Evolutionary conservation across 2,329 filamentous ascomycete species (phyloP).

Genomic region (Rutstroemia sp.): DNA sequence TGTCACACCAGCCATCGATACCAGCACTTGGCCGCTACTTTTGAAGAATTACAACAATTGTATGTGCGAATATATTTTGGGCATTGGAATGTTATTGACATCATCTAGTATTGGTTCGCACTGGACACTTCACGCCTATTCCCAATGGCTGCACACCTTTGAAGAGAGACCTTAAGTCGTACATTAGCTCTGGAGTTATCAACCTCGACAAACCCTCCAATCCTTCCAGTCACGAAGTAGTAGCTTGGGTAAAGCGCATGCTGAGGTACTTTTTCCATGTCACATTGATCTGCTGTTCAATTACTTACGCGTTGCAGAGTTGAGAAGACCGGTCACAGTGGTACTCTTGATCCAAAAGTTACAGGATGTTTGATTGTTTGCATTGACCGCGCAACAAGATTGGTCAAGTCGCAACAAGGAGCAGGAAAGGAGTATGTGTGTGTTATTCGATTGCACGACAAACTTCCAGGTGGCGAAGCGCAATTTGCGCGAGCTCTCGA

Average conservation of each 20-base stretch:
- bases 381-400: constrained; percentile 91
- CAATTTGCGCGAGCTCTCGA: constrained; percentile 92
- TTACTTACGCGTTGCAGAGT: constrained; percentile 43
- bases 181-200: constrained; percentile 95
- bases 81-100: constrained; percentile 18
- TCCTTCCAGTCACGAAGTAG: constrained; percentile 96
- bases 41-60: constrained; percentile 93
- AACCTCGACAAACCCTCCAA: constrained; percentile 98
- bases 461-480: constrained; percentile 84
- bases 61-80: constrained; percentile 40
- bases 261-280: constrained; percentile 51
- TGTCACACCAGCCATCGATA: constrained; percentile 69
- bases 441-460: constrained; percentile 91
- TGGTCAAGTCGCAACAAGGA: constrained; percentile 98
- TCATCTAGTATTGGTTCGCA: constrained; percentile 73
- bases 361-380: constrained; percentile 93
- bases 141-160: constrained; percentile 85
- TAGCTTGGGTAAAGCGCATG: constrained; percentile 98
- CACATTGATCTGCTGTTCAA: neutral
- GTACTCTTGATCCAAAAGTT: constrained; percentile 96
- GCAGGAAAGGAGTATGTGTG: constrained; percentile 99
- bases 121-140: constrained; percentile 94
- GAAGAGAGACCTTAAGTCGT: constrained; percentile 92
- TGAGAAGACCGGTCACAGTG: constrained; percentile 97
- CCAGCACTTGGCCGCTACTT: constrained; percentile 85